A percentile compares a stretch with the other conserved stretches of the same genome.
Evolutionary conservation across 2,329 filamentous ascomycete genomes (phyloP).

Genomic region (Trichoderma pleuroti): DNA sequence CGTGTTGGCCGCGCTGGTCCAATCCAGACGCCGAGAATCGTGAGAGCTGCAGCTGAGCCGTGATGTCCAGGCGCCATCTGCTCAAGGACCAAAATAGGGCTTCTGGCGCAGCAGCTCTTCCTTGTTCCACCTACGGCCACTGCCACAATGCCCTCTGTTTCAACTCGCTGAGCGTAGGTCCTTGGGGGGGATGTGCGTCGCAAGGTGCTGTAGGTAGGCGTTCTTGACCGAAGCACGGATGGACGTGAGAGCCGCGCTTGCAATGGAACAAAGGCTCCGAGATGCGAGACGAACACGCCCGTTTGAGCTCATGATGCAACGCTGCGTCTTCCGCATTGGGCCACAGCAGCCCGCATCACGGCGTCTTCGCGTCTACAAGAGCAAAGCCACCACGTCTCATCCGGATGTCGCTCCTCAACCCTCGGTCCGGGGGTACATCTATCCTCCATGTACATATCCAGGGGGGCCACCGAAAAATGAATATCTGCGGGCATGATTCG

Average conservation of each 20-base stretch:
- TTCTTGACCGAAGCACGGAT: too few relatives aligned
- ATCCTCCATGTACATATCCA: too few relatives aligned
- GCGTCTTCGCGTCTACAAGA: neutral
- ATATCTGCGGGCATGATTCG: neutral
- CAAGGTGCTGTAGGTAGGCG: too few relatives aligned
- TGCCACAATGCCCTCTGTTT: constrained; percentile 3
- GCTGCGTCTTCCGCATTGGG: constrained; percentile 3
- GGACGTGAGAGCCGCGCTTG: neutral
- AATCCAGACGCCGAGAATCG: constrained; percentile 4
- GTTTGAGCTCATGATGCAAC: constrained; percentile 6
- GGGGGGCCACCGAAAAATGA: neutral
- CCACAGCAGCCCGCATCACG: neutral
- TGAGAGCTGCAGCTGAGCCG: neutral
- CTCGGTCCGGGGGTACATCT: neutral
- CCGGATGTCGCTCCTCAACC: neutral
- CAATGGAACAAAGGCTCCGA: neutral
- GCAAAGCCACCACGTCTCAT: neutral
- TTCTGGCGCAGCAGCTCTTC: constrained; percentile 1
- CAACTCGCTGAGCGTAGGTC: neutral
- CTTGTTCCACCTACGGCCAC: constrained; percentile 11
- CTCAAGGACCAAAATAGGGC: neutral
- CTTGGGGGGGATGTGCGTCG: neutral
- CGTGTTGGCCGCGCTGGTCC: constrained; percentile 4
- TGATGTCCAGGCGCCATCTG: constrained; percentile 4
- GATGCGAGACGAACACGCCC: neutral